phyloP scores from a whole-genome alignment of 768 basidiomycete species.

The Trametes gibbosa region DNA sequence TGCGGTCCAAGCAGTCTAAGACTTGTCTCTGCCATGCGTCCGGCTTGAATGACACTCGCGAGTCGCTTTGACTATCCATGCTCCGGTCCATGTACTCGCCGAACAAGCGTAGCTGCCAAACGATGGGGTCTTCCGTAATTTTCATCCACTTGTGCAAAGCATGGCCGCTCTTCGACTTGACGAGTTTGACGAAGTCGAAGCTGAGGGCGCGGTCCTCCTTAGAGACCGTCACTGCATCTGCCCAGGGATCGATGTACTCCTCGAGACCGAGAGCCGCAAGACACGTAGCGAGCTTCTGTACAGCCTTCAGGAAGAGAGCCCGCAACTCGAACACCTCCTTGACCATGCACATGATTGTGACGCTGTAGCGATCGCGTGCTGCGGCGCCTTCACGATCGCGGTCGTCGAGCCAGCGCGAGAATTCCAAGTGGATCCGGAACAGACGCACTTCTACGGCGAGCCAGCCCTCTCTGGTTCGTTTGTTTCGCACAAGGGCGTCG shows the following conservation, averaged over 20 bases:
- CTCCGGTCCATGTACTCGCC: conserved; percentile 72
- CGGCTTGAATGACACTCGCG: conserved; percentile 59
- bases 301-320: conserved; percentile 35
- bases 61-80: conserved; percentile 60
- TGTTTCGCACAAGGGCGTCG: conserved; percentile 44
- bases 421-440: conserved; percentile 50
- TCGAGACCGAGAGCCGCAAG: conserved; percentile 49
- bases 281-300: conserved; percentile 38
- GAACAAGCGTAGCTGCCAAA: conserved; percentile 68
- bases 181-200: conserved; percentile 58
- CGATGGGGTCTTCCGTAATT: conserved; percentile 52
- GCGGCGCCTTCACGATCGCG: conserved; percentile 32
- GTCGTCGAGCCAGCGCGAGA: conserved; percentile 53
- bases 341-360: conserved; percentile 47
- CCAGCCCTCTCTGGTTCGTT: conserved; percentile 39
- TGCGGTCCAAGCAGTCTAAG: conserved; percentile 57
- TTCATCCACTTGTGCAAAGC: conserved; percentile 50
- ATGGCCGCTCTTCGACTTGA: conserved; percentile 42
- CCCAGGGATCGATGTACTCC: conserved; percentile 30
- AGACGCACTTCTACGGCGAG: conserved; percentile 51
- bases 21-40: conserved; percentile 73
- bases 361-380: conserved; percentile 44
- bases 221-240: conserved; percentile 18
- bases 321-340: conserved; percentile 42
- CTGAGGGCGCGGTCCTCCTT: conserved; percentile 31